phyloP scores from a whole-genome alignment of 306 rosid species.

The Gillenia trifoliata region DNA sequence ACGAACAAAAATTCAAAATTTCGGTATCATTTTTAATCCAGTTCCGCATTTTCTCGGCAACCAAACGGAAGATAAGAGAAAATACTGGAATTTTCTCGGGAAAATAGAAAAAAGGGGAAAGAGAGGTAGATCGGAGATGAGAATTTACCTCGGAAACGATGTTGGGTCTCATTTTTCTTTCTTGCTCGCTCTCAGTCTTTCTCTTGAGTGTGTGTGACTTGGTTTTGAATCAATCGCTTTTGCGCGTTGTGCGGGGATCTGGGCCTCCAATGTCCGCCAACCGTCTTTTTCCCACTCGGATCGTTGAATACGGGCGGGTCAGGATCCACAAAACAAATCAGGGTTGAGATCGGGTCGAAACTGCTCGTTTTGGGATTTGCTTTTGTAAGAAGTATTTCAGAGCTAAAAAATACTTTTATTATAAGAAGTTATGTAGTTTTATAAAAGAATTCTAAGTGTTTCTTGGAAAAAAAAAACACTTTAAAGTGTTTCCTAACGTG shows the following conservation, averaged over 20 bases:
- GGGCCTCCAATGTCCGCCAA: not conserved
- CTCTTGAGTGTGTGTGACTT: not conserved
- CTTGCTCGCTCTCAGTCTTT: not conserved
- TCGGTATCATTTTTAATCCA: not conserved
- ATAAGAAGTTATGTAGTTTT: too few relatives aligned
- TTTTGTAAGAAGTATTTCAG: too few relatives aligned
- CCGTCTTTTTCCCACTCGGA: not conserved
- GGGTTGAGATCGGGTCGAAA: too few relatives aligned
- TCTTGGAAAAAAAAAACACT: too few relatives aligned
- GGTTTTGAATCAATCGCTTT: not conserved
- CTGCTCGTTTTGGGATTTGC: too few relatives aligned
- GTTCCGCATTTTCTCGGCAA: constrained; percentile 15
- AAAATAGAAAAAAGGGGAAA: not conserved
- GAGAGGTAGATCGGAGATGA: constrained; percentile 11
- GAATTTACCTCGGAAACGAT: constrained; percentile 71
- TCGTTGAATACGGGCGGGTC: not conserved
- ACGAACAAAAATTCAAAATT: not conserved
- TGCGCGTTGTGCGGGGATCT: not conserved
- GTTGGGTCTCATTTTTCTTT: constrained; percentile 74
- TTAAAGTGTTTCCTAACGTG: too few relatives aligned
- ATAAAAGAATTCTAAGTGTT: too few relatives aligned
- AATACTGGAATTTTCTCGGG: constrained; percentile 1
- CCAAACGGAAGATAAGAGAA: constrained; percentile 5
- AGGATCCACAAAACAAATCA: not conserved
- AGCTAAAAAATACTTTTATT: too few relatives aligned